Percentiles rank a stretch among this genome's conserved stretches.
Conservation (phyloP, 148 eudicot species). For the Vaccinium vitisidaea region DNA sequence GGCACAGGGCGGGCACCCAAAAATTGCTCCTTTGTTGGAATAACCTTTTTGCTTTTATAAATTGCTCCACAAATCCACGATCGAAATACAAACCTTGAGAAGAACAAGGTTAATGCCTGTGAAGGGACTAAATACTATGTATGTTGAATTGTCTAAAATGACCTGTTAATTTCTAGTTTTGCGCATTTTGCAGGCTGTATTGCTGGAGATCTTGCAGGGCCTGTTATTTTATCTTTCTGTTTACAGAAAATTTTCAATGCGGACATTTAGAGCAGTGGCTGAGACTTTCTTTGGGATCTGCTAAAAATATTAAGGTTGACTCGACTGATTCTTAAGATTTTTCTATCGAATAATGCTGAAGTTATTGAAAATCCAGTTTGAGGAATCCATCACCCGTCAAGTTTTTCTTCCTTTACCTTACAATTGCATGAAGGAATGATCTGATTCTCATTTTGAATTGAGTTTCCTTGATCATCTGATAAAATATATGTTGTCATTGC, state of each 20-base stretch:
- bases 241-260: conserved; percentile 47
- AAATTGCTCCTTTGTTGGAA: neutral
- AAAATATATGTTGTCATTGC: neutral
- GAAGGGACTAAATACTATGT: neutral
- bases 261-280: conserved; percentile 15
- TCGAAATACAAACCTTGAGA: neutral
- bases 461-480: neutral
- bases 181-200: conserved; percentile 62
- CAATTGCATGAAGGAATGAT: neutral
- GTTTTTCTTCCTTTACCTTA: neutral
- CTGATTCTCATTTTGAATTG: neutral
- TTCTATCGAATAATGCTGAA: neutral
- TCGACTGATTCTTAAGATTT: neutral
- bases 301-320: conserved; percentile 4
- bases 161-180: neutral
- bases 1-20: too few relatives aligned
- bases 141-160: neutral
- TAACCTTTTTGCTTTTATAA: neutral
- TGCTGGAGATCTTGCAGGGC: conserved; percentile 80
- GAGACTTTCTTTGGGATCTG: neutral
- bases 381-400: neutral
- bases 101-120: neutral
- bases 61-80: neutral
- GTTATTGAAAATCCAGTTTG: neutral
- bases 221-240: conserved; percentile 54